Percentiles rank a stretch among this genome's conserved stretches.
Evolutionary conservation across 208 protist species (phyloP).

Genomic region (Wallacemonas sp.): DNA sequence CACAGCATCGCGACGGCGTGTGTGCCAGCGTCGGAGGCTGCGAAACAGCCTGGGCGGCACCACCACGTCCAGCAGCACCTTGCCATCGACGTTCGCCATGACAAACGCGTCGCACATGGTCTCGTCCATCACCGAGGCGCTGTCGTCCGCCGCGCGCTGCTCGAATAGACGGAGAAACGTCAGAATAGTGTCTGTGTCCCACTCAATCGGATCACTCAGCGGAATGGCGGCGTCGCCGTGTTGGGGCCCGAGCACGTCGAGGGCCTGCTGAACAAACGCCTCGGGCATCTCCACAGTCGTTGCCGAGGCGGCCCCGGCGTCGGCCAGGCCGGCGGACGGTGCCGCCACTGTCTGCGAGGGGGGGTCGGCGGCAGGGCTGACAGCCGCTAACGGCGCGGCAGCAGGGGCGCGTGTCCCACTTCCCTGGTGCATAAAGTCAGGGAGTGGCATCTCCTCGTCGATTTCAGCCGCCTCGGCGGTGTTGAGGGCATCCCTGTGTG

Average conservation of each 20-base stretch:
- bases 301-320: background rate
- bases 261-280: conserved; percentile 23
- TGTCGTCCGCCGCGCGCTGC: conserved; percentile 14
- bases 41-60: conserved; percentile 69
- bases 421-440: conserved; percentile 62
- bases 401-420: too few species aligned
- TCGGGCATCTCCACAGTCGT: background rate
- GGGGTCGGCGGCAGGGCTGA: background rate
- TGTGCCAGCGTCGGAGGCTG: conserved; percentile 81
- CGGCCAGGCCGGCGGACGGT: background rate
- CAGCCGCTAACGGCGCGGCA: background rate
- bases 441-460: conserved; percentile 48
- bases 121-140: conserved; percentile 51
- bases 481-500: conserved; percentile 26
- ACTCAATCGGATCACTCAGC: conserved; percentile 61
- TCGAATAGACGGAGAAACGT: conserved; percentile 52
- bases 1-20: conserved; percentile 52
- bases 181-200: conserved; percentile 68
- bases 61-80: conserved; percentile 71
- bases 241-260: conserved; percentile 36
- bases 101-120: conserved; percentile 70
- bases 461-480: conserved; percentile 36
- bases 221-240: conserved; percentile 56
- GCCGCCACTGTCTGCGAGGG: background rate
- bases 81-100: conserved; percentile 57